Base-by-base conservation (phyloP, 108 stramenopile genomes). In the Aureococcus anophagefferens region DNA sequence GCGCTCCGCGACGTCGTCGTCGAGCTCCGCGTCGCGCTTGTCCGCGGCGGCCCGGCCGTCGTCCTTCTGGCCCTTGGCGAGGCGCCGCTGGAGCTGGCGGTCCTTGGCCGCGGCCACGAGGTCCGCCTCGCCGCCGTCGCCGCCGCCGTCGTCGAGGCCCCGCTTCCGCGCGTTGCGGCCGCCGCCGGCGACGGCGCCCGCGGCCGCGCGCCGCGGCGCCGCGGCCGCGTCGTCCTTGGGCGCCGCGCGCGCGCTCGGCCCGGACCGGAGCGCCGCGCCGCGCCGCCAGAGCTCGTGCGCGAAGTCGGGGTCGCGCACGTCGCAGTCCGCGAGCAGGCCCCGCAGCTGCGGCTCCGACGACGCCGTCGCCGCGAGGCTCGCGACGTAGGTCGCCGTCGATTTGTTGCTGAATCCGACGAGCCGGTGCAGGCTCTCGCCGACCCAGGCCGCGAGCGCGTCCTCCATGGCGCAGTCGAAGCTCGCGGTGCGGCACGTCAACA, bases 1-100 rank as follows among this genome's bases (percentile, higher is more conserved):
- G 33, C 96, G 83, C 78, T 95, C 96, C 46, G 83, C 78, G 13
- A 87, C 68, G 76, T 97, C 96, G 11, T 40, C 74, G 65, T 81
- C 78, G 30, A 73, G 66, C 30, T 74, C 46, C 35, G 40, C 72
- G 64, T 81, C 72, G 36, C 21, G 21, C 30, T 29, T 31, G 11
- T 5, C 11, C 63, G 63, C n/a, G 63, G 63, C 63, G 11, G 5
- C 5, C 11, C 4, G 30, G n/a, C 63, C 11, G n/a, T 63, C 63
- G 7, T 63, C 63, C 4, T 31, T 29, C 11, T n/a, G n/a, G n/a
- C n/a, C n/a, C n/a, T n/a, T n/a, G n/a, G n/a, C n/a, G n/a, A n/a
- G n/a, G n/a, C n/a, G n/a, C n/a, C n/a, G n/a, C n/a, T n/a, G n/a
- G n/a, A n/a, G n/a, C n/a, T n/a, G n/a, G n/a, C n/a, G n/a, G n/a